Conservation (phyloP, 202 grass and related monocot genomes). For the Musa balbisiana region DNA sequence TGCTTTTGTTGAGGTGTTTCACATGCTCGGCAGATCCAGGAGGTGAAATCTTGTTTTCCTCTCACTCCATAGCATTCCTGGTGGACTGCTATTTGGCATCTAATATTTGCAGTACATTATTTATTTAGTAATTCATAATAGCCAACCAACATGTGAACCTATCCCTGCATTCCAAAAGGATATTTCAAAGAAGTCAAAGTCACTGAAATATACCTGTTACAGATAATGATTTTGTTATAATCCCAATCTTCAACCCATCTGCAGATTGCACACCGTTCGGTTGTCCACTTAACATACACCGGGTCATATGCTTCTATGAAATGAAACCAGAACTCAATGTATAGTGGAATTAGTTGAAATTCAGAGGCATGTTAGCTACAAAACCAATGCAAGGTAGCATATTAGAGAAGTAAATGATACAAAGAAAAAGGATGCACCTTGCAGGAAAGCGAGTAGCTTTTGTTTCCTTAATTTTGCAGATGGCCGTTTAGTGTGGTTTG, state of each 20-base stretch:
- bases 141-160: not conserved
- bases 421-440: conserved; percentile 43
- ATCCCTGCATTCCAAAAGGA: not conserved
- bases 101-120: conserved; percentile 32
- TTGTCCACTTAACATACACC: conserved; percentile 84
- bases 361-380: not conserved
- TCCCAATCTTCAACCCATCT: conserved; percentile 99
- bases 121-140: conserved; percentile 21
- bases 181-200: not conserved
- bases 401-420: conserved; percentile 5
- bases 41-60: conserved; percentile 79
- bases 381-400: not conserved
- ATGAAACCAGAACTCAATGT: conserved; percentile 21
- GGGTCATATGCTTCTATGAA: conserved; percentile 83
- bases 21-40: conserved; percentile 90
- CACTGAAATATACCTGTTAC: conserved; percentile 57
- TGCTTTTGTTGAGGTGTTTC: conserved; percentile 71
- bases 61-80: conserved; percentile 98
- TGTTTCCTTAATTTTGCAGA: conserved; percentile 91
- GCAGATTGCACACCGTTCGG: conserved; percentile 94
- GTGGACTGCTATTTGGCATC: conserved; percentile 98
- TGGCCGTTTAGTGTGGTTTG: conserved; percentile 52
- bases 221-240: conserved; percentile 98
- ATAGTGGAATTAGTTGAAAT: conserved; percentile 15
- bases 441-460: conserved; percentile 64